Conservation (phyloP, 208 protist genomes). For the Entamoeba dispar region DNA sequence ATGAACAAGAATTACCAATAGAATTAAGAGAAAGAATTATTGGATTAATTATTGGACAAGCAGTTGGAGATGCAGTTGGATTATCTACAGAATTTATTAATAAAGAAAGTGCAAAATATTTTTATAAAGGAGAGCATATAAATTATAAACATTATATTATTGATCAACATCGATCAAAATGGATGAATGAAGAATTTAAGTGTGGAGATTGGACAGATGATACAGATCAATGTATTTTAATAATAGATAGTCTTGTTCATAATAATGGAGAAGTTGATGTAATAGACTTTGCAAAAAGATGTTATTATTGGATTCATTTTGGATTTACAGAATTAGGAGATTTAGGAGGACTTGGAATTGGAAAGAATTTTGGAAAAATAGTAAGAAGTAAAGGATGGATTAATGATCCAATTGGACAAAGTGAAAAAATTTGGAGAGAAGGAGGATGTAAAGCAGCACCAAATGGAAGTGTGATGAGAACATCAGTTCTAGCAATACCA, state of each 20-base stretch:
- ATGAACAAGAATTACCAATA: background rate
- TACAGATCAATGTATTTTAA: conserved; percentile 35
- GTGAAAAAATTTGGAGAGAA: conserved; percentile 16
- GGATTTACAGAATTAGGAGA: conserved; percentile 36
- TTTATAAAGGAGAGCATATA: conserved; percentile 19
- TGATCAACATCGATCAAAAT: conserved; percentile 28
- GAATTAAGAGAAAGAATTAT: conserved; percentile 21
- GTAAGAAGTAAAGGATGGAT: conserved; percentile 12
- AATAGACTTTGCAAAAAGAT: conserved; percentile 2
- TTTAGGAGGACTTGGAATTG: conserved; percentile 27
- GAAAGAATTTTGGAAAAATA: conserved; percentile 11
- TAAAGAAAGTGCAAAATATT: background rate
- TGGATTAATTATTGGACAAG: conserved; percentile 34
- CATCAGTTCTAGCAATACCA: conserved; percentile 21
- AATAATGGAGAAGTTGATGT: conserved; percentile 14
- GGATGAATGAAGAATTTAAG: conserved; percentile 6
- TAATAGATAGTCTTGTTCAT: conserved; percentile 25
- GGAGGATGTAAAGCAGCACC: conserved; percentile 15
- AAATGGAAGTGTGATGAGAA: conserved; percentile 38
- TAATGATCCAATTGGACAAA: background rate
- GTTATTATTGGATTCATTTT: conserved; percentile 21
- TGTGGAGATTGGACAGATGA: conserved; percentile 37
- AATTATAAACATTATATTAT: conserved; percentile 27
- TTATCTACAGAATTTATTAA: conserved; percentile 31
- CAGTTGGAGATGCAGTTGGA: conserved; percentile 34